Evolutionary conservation across 192 early-diverging fungal species (phyloP).

Genomic region (Coemansia sp.): DNA sequence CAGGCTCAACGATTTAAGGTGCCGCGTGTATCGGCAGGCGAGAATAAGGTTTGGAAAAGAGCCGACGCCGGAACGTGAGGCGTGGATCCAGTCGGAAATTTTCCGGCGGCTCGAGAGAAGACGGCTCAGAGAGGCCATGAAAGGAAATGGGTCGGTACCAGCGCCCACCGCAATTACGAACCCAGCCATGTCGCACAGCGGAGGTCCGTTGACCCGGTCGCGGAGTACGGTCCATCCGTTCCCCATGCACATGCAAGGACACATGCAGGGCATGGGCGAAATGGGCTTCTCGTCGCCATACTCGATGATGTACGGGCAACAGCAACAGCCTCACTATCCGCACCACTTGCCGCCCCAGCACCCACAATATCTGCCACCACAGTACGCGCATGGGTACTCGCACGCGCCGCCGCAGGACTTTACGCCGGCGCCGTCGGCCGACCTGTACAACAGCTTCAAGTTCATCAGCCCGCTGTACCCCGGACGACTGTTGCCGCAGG

Average conservation of each 20-base stretch:
- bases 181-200: slow-evolving; percentile 15
- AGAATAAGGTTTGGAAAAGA: slow-evolving; percentile 62
- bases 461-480: slow-evolving; percentile 50
- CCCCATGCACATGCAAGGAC: slow-evolving; percentile 32
- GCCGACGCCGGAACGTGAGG: slow-evolving; percentile 60
- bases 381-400: slow-evolving; percentile 13
- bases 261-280: background rate
- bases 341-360: slow-evolving; percentile 10
- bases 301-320: slow-evolving; percentile 40
- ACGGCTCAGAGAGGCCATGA: slow-evolving; percentile 50
- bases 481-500: slow-evolving; percentile 32
- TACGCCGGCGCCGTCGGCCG: slow-evolving; percentile 21
- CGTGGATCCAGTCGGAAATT: slow-evolving; percentile 68
- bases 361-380: background rate
- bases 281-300: slow-evolving; percentile 47
- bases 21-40: slow-evolving; percentile 69
- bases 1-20: slow-evolving; percentile 67
- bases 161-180: slow-evolving; percentile 36
- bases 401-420: slow-evolving; percentile 23
- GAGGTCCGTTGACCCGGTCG: slow-evolving; percentile 44
- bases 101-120: slow-evolving; percentile 50
- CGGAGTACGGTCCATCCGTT: slow-evolving; percentile 48
- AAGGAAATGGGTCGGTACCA: slow-evolving; percentile 41
- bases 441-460: slow-evolving; percentile 45
- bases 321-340: slow-evolving; percentile 8